A percentile compares a stretch with the other conserved stretches of the same genome.
Conservation (phyloP, 768 basidiomycete genomes). For the Gelatoporia subvermispora region DNA sequence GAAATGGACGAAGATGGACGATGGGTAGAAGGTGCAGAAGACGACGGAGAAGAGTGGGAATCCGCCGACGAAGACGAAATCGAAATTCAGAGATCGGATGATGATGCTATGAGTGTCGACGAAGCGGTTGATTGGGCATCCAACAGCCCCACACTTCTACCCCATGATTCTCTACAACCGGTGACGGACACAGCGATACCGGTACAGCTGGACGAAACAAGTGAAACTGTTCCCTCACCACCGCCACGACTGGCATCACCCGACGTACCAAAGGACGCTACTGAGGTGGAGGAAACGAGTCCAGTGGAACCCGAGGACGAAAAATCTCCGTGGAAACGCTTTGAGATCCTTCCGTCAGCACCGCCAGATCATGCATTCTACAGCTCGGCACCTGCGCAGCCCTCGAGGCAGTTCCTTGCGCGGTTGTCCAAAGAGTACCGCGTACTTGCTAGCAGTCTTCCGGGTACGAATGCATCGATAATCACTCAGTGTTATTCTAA, state of each 20-base stretch:
- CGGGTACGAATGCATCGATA: constrained; percentile 46
- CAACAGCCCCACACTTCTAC: constrained; percentile 13
- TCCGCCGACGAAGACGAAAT: constrained; percentile 29
- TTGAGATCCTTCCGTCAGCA: constrained; percentile 69
- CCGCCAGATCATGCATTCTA: constrained; percentile 83
- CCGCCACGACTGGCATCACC: constrained; percentile 10
- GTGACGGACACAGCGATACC: not conserved
- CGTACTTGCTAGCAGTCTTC: constrained; percentile 71
- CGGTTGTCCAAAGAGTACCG: constrained; percentile 84
- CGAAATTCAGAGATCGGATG: too few species aligned
- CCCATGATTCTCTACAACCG: constrained; percentile 2
- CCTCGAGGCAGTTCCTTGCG: constrained; percentile 67
- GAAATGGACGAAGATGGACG: constrained; percentile 35
- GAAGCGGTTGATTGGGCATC: constrained; percentile 25
- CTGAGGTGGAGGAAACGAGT: constrained; percentile 17
- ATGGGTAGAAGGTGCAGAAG: constrained; percentile 23
- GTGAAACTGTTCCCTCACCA: not conserved
- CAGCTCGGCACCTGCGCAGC: constrained; percentile 52
- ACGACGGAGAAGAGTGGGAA: constrained; percentile 27
- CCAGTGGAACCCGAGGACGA: constrained; percentile 29
- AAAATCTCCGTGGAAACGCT: constrained; percentile 68
- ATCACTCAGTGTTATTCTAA: constrained; percentile 1
- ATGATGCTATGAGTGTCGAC: constrained; percentile 36
- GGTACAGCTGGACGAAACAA: not conserved
- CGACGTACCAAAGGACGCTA: constrained; percentile 28